Evolutionary conservation across 1,284 basidiomycete genomes (phyloP).

Genomic region (Mycosarcoma maydis): DNA sequence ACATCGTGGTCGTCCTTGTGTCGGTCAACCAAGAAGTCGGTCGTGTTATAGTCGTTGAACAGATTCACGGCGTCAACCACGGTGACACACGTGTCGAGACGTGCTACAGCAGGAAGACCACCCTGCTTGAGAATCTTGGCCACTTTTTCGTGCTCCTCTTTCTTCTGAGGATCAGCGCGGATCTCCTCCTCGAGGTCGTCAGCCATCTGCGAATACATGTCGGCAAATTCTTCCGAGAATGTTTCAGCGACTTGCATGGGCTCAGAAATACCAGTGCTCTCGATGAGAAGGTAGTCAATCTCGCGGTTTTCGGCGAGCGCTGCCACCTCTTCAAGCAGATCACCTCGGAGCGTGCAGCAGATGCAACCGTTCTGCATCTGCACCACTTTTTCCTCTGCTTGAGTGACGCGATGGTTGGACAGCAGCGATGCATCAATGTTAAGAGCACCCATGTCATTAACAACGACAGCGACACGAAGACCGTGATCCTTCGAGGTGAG

Average conservation of each 20-base stretch:
- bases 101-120: constrained; percentile 67
- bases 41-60: constrained; percentile 69
- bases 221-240: constrained; percentile 66
- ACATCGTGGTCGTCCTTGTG: constrained; percentile 51
- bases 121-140: constrained; percentile 68
- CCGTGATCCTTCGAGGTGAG: constrained; percentile 69
- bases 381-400: constrained; percentile 69
- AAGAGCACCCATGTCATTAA: constrained; percentile 69
- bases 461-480: constrained; percentile 68
- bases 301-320: constrained; percentile 66
- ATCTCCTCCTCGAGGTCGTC: constrained; percentile 48
- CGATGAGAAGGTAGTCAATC: constrained; percentile 69
- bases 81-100: constrained; percentile 59
- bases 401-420: constrained; percentile 68
- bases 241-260: constrained; percentile 69
- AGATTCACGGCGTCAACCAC: constrained; percentile 63
- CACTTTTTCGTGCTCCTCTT: constrained; percentile 59
- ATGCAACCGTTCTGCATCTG: constrained; percentile 71
- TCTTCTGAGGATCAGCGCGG: constrained; percentile 49
- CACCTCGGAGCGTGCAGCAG: constrained; percentile 70
- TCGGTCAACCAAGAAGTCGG: constrained; percentile 70
- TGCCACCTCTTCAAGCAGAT: constrained; percentile 70
- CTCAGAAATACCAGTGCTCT: constrained; percentile 69
- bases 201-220: constrained; percentile 64
- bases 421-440: constrained; percentile 69